Percentiles rank a stretch among this genome's conserved stretches.
Evolutionary conservation across 2,329 filamentous ascomycete genomes (phyloP).

Genomic region (Coniochaeta ligniaria): DNA sequence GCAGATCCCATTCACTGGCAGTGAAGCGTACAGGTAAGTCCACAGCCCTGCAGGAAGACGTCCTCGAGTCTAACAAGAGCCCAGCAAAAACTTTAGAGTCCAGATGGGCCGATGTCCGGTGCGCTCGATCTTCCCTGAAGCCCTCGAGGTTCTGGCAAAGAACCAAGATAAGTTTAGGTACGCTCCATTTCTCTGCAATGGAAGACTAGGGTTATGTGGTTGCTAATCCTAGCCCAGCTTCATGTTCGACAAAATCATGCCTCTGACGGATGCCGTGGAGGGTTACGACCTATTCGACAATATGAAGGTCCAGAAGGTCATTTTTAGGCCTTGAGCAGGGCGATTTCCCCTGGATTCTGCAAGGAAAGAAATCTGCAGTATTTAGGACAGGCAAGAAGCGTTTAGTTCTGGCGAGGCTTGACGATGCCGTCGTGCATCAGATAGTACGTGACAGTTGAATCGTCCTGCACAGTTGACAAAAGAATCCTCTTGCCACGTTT

Average conservation of each 20-base stretch:
- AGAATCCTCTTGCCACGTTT: conserved; percentile 59
- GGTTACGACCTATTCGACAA: conserved; percentile 67
- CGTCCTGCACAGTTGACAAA: conserved; percentile 68
- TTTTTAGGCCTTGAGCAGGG: conserved; percentile 46
- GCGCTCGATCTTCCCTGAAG: conserved; percentile 59
- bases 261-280: conserved; percentile 56
- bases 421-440: conserved; percentile 81
- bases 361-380: background rate
- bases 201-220: background rate
- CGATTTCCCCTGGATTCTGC: background rate
- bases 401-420: conserved; percentile 75
- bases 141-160: conserved; percentile 56
- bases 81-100: conserved; percentile 62
- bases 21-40: conserved; percentile 50
- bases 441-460: conserved; percentile 81
- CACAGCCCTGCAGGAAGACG: background rate
- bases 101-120: conserved; percentile 76
- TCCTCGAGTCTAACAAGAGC: conserved; percentile 13
- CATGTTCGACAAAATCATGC: conserved; percentile 72
- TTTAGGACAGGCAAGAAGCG: background rate
- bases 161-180: conserved; percentile 62
- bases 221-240: conserved; percentile 40
- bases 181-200: conserved; percentile 16
- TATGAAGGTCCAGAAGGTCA: conserved; percentile 67
- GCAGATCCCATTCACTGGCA: conserved; percentile 60